A percentile compares a stretch with the other conserved stretches of the same genome.
phyloP scores from a whole-genome alignment of 805 yeast genomes.

The Cyberlindnera bimundalis region DNA sequence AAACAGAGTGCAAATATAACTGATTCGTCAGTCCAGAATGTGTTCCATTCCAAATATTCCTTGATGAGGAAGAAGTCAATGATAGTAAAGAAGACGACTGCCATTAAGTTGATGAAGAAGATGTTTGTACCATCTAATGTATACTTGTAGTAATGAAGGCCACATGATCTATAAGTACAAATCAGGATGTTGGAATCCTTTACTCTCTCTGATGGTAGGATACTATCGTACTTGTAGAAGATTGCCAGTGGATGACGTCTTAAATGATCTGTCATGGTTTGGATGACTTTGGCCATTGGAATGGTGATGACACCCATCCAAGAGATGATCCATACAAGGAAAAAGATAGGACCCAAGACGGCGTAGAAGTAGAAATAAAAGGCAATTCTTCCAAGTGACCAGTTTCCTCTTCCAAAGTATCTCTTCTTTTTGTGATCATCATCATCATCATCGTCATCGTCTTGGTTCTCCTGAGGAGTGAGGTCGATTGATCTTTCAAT shows the following conservation, averaged over 20 bases:
- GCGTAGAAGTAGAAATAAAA: conserved; percentile 72
- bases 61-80: conserved; percentile 67
- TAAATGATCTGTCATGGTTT: conserved; percentile 67
- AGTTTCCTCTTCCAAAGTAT: conserved; percentile 85
- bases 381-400: conserved; percentile 80
- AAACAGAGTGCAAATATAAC: conserved; percentile 72
- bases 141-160: conserved; percentile 90
- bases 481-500: conserved; percentile 8
- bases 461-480: not conserved
- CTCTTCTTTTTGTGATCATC: conserved; percentile 41
- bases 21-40: conserved; percentile 49
- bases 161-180: conserved; percentile 90
- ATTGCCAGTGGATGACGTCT: conserved; percentile 89
- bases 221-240: conserved; percentile 59
- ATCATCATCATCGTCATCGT: conserved; percentile 20
- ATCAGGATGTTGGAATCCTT: conserved; percentile 57
- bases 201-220: conserved; percentile 19
- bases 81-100: conserved; percentile 78
- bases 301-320: conserved; percentile 88
- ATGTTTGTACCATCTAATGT: conserved; percentile 96
- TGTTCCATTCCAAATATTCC: conserved; percentile 36
- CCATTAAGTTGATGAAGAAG: conserved; percentile 80
- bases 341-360: conserved; percentile 63
- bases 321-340: conserved; percentile 51
- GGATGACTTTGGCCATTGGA: conserved; percentile 84